Evolutionary conservation across 2,329 filamentous ascomycete genomes (phyloP).

Genomic region (Fusarium bulbicola): DNA sequence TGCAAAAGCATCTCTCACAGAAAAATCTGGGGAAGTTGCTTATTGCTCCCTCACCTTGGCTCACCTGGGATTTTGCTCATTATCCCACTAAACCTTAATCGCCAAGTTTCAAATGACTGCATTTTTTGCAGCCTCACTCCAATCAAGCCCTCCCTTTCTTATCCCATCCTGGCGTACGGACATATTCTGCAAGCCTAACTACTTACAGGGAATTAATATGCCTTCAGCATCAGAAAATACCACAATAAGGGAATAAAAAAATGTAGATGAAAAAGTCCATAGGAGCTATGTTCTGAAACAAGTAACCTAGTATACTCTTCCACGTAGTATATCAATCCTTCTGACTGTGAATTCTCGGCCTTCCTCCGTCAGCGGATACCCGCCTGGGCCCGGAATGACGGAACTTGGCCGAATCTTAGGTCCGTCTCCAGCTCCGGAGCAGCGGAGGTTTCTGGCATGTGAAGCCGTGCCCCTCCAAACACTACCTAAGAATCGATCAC

Average conservation of each 20-base stretch:
- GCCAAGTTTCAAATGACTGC: neutral
- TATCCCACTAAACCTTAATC: neutral
- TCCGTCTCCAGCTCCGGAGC: slow-evolving; percentile 36
- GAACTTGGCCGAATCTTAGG: slow-evolving; percentile 41
- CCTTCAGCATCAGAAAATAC: neutral
- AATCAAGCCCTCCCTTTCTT: neutral
- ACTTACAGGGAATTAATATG: neutral
- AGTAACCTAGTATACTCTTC: neutral
- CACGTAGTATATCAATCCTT: neutral
- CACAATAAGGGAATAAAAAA: neutral
- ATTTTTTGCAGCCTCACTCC: neutral
- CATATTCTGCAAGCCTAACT: neutral
- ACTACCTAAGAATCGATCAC: neutral
- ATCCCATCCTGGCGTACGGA: neutral
- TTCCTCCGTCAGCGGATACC: slow-evolving; percentile 35
- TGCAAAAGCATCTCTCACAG: neutral
- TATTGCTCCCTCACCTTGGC: slow-evolving; percentile 15
- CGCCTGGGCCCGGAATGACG: slow-evolving; percentile 30
- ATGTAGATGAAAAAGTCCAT: neutral
- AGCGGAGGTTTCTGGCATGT: slow-evolving; percentile 47
- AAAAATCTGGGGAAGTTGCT: slow-evolving; percentile 22
- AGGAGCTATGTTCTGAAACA: neutral
- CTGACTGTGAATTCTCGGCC: slow-evolving; percentile 29
- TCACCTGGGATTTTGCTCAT: slow-evolving; percentile 6
- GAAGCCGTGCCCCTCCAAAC: slow-evolving; percentile 28